Evolutionary conservation across 1,284 basidiomycete species (phyloP), one percentile per base, ranked within the genome.

Genomic region (Puccinia polysora): DNA sequence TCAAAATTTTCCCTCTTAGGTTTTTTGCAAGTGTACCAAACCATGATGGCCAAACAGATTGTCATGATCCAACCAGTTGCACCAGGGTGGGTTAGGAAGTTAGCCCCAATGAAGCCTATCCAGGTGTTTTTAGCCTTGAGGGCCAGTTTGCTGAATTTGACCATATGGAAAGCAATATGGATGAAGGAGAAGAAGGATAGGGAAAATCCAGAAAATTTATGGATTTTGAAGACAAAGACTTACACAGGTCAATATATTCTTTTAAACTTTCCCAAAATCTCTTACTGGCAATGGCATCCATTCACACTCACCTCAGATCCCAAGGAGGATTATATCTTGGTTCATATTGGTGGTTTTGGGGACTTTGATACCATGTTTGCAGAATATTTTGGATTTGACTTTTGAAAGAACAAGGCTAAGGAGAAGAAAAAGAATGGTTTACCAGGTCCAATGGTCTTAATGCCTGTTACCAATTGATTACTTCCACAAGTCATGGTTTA

Each of bases 11-110:
- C 84, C 71, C 86, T 83, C 69, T 87, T 85, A 20, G 84, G 82
- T 82, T 89, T 91, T 81, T 92, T 90, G 76, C 85, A 83, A 0
- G 91, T 88, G 77, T 86, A 93, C 82, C 82, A 91, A 47, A 89
- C 88, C 85, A 94, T 94, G 75, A 87, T 80, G 14, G 81, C 85
- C 2, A 94, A 84, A 15, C 82, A 82, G 43, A 80, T 81, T 14
- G 85, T 87, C 91, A 95, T 94, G 77, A 92, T 85, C 91, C 91
- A 95, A 1, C 91, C 91, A 0, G 91, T 94, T n/a, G 83, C 81
- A 74, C 89, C 90, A 0, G 91, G 90, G 30, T 74, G 75, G 0
- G 89, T 92, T 43, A 84, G 81, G 80, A 93, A 91, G 81, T 91
- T 91, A 74, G 85, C 85, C 4, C 79, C 77, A 53, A 94, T 80